A percentile compares a stretch with the other conserved stretches of the same genome.
Conservation (phyloP, 148 eudicot species). For the Heliosperma pusillum region DNA sequence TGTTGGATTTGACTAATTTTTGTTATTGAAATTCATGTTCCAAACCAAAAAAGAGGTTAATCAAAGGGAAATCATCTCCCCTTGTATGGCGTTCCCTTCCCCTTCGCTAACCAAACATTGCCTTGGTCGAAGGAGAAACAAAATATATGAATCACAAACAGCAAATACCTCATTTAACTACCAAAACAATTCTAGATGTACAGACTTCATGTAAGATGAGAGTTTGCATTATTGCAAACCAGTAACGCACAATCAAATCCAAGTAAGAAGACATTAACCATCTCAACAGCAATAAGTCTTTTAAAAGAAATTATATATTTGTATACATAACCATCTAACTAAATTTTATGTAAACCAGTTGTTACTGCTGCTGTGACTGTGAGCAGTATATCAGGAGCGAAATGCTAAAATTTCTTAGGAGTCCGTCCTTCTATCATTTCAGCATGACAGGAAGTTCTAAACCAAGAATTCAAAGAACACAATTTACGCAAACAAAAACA, state of each 20-base stretch:
- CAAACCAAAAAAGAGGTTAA: too few species aligned
- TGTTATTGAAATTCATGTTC: too few species aligned
- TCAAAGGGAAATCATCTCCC: too few species aligned
- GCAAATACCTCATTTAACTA: background rate
- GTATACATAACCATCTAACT: background rate
- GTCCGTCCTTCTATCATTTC: too few species aligned
- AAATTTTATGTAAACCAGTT: background rate
- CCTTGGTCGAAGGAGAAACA: background rate
- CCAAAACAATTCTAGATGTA: background rate
- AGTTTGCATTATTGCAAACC: background rate
- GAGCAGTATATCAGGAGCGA: background rate
- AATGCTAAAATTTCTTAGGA: too few species aligned
- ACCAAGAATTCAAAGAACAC: too few species aligned
- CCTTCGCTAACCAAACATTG: too few species aligned
- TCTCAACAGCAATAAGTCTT: background rate
- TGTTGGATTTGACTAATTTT: too few species aligned
- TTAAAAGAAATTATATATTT: background rate
- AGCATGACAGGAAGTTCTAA: too few species aligned
- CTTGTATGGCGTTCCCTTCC: too few species aligned
- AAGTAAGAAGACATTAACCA: background rate
- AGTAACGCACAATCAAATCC: background rate
- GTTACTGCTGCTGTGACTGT: background rate
- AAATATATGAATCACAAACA: background rate
- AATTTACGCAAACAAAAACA: too few species aligned
- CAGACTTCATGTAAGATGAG: background rate